Evolutionary conservation across 305 asterid genomes (phyloP).

Genomic region (Fraxinus sp.): DNA sequence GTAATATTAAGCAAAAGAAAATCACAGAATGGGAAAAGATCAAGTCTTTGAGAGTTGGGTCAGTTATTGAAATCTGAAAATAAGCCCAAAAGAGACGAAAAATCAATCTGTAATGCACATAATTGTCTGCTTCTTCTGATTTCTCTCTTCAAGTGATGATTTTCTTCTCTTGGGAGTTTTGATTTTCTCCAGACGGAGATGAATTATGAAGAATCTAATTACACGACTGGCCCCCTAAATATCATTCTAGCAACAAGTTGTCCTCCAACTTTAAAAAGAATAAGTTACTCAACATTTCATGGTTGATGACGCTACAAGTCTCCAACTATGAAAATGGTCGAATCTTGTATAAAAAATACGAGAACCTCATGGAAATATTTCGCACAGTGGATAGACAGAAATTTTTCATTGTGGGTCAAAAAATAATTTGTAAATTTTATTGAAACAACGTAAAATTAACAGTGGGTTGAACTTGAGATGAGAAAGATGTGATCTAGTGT

Average conservation of each 20-base stretch:
- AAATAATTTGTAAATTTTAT: no score
- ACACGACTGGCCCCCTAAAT: neutral
- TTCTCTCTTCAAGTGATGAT: neutral
- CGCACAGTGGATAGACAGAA: no score
- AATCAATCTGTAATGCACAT: neutral
- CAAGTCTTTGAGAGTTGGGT: slow-evolving; percentile 34
- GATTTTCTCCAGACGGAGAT: slow-evolving; percentile 22
- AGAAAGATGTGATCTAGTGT: no score
- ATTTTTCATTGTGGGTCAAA: no score
- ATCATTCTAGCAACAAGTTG: neutral
- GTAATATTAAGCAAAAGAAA: slow-evolving; percentile 18
- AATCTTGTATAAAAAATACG: neutral
- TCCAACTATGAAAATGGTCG: neutral
- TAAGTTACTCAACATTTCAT: neutral
- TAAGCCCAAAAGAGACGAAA: slow-evolving; percentile 20
- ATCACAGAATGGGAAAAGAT: slow-evolving; percentile 21
- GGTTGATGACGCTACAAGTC: neutral
- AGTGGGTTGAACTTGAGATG: no score
- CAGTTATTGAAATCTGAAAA: slow-evolving; percentile 41
- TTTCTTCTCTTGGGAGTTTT: neutral
- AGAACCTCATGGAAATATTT: no score
- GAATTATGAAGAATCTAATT: neutral
- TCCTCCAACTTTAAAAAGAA: neutral
- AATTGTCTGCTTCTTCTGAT: neutral
- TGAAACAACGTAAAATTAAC: no score